Base-by-base conservation (phyloP, 495 filamentous ascomycete species). In the Aspergillus cristatus region DNA sequence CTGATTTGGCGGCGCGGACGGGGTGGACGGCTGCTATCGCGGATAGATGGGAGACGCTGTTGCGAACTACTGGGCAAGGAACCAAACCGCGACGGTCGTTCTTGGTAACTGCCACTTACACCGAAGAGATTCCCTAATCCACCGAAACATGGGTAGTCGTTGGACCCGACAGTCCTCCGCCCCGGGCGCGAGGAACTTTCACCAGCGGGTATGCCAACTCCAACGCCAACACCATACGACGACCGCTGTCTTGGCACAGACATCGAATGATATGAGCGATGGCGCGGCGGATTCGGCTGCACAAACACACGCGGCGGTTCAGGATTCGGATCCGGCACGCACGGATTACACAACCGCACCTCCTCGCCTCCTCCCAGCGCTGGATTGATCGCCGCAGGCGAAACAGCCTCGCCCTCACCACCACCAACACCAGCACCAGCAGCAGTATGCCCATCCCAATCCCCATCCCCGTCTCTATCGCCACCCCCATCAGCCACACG, bases 271-370 rank as follows among this genome's bases (percentile, higher is more conserved):
- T 50, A 50, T 3, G 47, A 34, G 16, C 47, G 42, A 18, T 48
- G 49, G 3, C 42, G 47, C 17, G 45, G 32, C 30, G 45, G 48
- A 11, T 38, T 45, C 3, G 43, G 29, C 13, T 32, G 40, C 14
- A 37, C 20, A 28, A 58, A 68, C 10, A 50, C 51, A 18, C 53
- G 47, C 1, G 62, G 63, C 6, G 84, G 87, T 20, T 79, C 72
- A 12, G 73, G 82, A 46, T 91, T 93, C 2, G 88, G 88, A 59
- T 95, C 88, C 17, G 87, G 88, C 14, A 95, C 88, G 52, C 88
- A 96, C 1, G 88, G 88, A 52, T 96, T 94, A 69, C 88, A 96
- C 8, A 96, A 78, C 35, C 88, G 75, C 28, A 96, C 88, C 61
- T 86, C 78, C 53, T 88, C 84, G 8, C 88, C 87, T 29, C 88